Percentiles rank a stretch among this genome's conserved stretches.
Evolutionary conservation across 2,329 filamentous ascomycete species (phyloP).

Genomic region (Diaporthe citrichinensis): DNA sequence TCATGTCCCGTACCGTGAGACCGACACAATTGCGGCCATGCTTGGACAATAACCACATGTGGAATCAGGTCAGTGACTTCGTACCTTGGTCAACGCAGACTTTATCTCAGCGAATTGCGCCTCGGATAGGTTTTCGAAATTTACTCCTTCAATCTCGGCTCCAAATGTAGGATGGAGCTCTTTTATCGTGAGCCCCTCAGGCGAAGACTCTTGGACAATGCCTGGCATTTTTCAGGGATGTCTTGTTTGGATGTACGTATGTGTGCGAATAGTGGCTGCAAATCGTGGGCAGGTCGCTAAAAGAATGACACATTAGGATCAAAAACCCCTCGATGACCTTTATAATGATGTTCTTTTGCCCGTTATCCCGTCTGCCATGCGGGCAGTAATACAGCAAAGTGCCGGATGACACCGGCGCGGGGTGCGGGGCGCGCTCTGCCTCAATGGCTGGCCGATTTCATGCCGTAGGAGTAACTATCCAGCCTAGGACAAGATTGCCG

Average conservation of each 20-base stretch:
- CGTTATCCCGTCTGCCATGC: neutral
- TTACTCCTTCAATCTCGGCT: slow-evolving; percentile 50
- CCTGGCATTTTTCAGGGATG: slow-evolving; percentile 47
- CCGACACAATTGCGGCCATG: neutral
- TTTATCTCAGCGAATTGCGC: slow-evolving; percentile 51
- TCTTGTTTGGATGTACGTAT: neutral
- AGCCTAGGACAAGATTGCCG: neutral
- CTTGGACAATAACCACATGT: neutral
- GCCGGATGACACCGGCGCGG: slow-evolving; percentile 30
- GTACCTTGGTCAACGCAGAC: slow-evolving; percentile 52
- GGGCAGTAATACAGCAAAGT: neutral
- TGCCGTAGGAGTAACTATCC: slow-evolving; percentile 1
- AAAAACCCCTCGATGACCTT: no score
- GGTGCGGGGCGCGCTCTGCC: slow-evolving; percentile 34
- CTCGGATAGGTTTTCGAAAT: slow-evolving; percentile 51
- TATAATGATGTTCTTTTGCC: neutral
- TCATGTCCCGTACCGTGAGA: neutral
- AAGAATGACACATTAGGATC: neutral
- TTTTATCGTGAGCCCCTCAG: slow-evolving; percentile 45
- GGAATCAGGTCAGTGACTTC: neutral
- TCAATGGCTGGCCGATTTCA: slow-evolving; percentile 17
- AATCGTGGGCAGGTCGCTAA: neutral
- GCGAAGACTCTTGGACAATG: slow-evolving; percentile 46
- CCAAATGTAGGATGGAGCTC: slow-evolving; percentile 47
- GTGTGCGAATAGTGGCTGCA: neutral